Evolutionary conservation across 2,329 filamentous ascomycete genomes (phyloP), one percentile per base, ranked within the genome.

Genomic region (Pseudogymnoascus sp.): DNA sequence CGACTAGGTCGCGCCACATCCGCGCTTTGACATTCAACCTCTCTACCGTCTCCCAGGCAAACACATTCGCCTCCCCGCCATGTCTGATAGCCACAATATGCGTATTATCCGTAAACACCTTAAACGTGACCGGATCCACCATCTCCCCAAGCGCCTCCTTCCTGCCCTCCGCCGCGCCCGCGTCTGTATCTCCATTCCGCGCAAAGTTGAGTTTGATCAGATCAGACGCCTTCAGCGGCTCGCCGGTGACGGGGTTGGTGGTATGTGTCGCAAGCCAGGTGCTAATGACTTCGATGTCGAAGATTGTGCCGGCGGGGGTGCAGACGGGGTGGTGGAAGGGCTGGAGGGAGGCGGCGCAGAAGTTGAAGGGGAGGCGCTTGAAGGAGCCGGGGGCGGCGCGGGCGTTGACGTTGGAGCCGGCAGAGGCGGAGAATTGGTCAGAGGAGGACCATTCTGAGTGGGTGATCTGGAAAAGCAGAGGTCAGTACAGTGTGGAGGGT

Each of bases 51-150:
- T 99, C 95, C 84, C 88, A 97, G 1, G 92, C 87, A 73, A 97
- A 99, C 4, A 96, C 94, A 75, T 99, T 99, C 59, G 93, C 93
- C 63, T 92, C 93, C 61, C 81, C 88, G 61, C 84, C 85, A 74
- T 89, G 86, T 62, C 86, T 82, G 65, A 99, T 81, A 13, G 92
- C 93, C 52, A 97, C 90, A 63, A 99, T 90, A 74, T 97, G 94
- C 3, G 94, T 97, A 75, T 97, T 97, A 74, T 99, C 92, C 55
- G 94, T 99, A 71, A 99, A 91, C 42, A 96, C 89, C 75, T 99
- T 99, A 80, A 90, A 97, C 0, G 92, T 97, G 55, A 99, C 93
- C 0, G 94, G 95, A 70, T 99, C 94, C 65, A 97, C 90, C 70
- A 94, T 89, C 69, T 97, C 94, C 60, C 85, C 89, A 64, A 82